Conservation (phyloP, 2,329 filamentous ascomycete genomes). For the Aphanocladium album region DNA sequence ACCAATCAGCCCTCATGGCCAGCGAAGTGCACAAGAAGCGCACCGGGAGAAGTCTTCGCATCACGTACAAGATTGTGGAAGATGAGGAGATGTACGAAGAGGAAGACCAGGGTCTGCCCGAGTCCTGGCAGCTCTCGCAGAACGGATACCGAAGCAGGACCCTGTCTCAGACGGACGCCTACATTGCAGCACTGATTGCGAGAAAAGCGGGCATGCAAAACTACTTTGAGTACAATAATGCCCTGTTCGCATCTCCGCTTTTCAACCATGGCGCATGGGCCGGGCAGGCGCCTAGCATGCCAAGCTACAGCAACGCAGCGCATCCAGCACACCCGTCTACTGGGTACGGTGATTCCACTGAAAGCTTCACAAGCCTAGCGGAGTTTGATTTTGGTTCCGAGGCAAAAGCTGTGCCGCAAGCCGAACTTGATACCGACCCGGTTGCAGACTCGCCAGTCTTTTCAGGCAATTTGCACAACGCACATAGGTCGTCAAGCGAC, state of each 20-base stretch:
- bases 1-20: conserved; percentile 80
- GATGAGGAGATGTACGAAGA: conserved; percentile 97
- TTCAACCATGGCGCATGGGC: no score
- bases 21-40: conserved; percentile 85
- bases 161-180: neutral
- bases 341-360: no score
- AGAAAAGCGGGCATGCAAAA: neutral
- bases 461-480: neutral
- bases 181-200: neutral
- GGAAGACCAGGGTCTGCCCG: conserved; percentile 74
- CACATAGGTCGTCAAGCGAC: neutral
- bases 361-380: no score
- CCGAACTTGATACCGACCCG: no score
- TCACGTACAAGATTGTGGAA: conserved; percentile 79
- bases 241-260: no score
- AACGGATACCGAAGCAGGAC: neutral
- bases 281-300: no score
- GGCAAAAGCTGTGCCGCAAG: no score
- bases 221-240: neutral
- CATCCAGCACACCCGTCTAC: no score
- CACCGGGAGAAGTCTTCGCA: conserved; percentile 76
- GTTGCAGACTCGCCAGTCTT: no score
- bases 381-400: no score
- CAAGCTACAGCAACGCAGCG: no score
- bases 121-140: conserved; percentile 50